These are phyloP conservation scores for Neurospora terricola DNA, from an alignment of 495 filamentous ascomycete genomes.

Conservation along the genomic window DNA sequence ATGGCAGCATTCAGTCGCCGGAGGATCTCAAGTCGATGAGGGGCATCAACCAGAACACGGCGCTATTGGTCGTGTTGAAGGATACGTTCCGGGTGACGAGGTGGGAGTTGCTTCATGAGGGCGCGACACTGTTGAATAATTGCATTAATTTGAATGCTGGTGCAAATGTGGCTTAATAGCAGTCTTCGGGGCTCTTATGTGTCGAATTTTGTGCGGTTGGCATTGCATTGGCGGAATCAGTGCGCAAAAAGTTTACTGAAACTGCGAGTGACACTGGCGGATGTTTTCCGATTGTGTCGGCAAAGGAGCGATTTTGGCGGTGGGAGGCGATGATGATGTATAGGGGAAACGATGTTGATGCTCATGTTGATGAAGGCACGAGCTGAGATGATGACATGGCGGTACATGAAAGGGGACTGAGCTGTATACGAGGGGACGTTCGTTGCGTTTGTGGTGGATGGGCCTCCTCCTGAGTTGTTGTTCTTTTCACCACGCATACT, in stretches of 20 bases:
- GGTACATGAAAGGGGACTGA: background rate
- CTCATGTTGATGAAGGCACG: background rate
- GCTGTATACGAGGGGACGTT: background rate
- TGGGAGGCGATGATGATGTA: background rate
- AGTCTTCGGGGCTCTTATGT: background rate
- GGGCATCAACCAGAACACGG: constrained; percentile 73
- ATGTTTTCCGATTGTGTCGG: background rate
- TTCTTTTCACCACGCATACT: background rate
- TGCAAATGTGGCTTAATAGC: background rate
- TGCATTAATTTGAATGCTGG: constrained; percentile 53
- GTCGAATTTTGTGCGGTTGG: background rate
- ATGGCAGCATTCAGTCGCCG: constrained; percentile 68
- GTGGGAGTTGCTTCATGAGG: constrained; percentile 90
- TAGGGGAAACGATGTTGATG: background rate
- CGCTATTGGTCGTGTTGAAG: constrained; percentile 71
- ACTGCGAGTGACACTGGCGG: background rate
- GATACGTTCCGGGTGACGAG: constrained; percentile 72
- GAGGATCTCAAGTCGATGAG: constrained; percentile 67
- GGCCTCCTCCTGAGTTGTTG: background rate
- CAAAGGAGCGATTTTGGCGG: background rate
- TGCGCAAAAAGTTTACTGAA: background rate
- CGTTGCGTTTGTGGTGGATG: background rate
- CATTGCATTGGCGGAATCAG: background rate
- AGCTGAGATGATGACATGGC: background rate
- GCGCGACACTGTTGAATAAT: constrained; percentile 66